Base-by-base conservation (phyloP, 2,329 filamentous ascomycete genomes). In the Aspergillus fijiensis region DNA sequence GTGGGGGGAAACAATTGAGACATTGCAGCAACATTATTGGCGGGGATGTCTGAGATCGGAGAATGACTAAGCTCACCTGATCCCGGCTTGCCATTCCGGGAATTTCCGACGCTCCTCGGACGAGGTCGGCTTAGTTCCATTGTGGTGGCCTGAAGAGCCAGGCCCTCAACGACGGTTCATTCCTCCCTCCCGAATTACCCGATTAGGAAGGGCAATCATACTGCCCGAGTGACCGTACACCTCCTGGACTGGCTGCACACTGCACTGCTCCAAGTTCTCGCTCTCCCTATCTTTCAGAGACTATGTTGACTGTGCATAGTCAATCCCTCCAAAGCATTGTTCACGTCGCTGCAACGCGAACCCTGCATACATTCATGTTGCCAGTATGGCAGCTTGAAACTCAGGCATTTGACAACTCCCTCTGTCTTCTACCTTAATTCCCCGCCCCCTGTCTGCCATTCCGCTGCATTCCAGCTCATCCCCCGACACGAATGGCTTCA, bases 401-500 rank as follows among this genome's bases (percentile, higher is more conserved):
- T 47, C 54, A 48, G 33, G 54, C 45, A 56, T 56, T 31, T 39
- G 25, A 42, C 35, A 5, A 45, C 2, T 29, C 21, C 12, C 27
- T 19, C 33, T 12, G 11, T 16, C 33, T 35, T 16, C 33, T 12
- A 35, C 14, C 11, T 16, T 35, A 16, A 35, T 16, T 29, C 33
- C 33, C 33, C 33, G 33, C 33, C 25, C 45, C 55, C 55, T 45
- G 39, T 6, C 55, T 52, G 31, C 49, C 31, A 51, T 52, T 31
- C 25, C 7, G 27, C 55, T 39, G 55, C 55, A 57, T 57, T 57
- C 55, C 55, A 51, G 14, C 27, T 57, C 55, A 27, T 49, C 53
- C 53, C 25, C 53, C n/a, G 53, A 55, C 52, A 42, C 14, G 27
- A 12, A 47, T 55, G 25, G 16, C 39, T 45, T 45, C 14, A 19